phyloP scores from a whole-genome alignment of 768 basidiomycete genomes.

The Pholiota microspora region DNA sequence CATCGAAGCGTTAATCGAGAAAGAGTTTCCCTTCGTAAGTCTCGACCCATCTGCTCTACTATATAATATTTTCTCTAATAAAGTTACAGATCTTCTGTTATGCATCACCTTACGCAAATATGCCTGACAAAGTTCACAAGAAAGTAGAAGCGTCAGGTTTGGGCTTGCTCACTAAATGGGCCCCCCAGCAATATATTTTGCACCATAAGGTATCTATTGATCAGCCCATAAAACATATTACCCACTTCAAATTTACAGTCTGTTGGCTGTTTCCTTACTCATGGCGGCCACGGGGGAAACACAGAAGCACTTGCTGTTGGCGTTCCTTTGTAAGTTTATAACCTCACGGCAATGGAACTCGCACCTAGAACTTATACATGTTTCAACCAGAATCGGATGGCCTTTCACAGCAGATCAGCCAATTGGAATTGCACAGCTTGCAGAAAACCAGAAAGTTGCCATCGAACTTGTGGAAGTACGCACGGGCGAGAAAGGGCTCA shows the following conservation, averaged over 20 bases:
- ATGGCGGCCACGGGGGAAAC: constrained; percentile 7
- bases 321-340: constrained; percentile 7
- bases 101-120: constrained; percentile 7
- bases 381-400: neutral
- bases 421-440: constrained; percentile 5
- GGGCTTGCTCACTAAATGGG: constrained; percentile 10
- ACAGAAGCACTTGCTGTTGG: constrained; percentile 8
- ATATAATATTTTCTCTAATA: neutral
- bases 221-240: neutral
- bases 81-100: constrained; percentile 9
- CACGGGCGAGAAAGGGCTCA: constrained; percentile 10
- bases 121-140: neutral
- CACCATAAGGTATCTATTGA: constrained; percentile 7
- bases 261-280: constrained; percentile 12
- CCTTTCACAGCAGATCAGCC: constrained; percentile 11
- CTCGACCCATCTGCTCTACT: neutral
- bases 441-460: constrained; percentile 5
- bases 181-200: constrained; percentile 14
- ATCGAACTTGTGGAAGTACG: constrained; percentile 17
- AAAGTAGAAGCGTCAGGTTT: constrained; percentile 11
- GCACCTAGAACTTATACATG: neutral
- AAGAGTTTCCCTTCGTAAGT: constrained; percentile 15
- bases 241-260: constrained; percentile 6
- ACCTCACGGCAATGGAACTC: too few relatives aligned
- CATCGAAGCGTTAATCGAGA: constrained; percentile 12